A percentile compares a stretch with the other conserved stretches of the same genome.
Conservation (phyloP, 2,329 filamentous ascomycete species). For the Tolypocladium amazonense region DNA sequence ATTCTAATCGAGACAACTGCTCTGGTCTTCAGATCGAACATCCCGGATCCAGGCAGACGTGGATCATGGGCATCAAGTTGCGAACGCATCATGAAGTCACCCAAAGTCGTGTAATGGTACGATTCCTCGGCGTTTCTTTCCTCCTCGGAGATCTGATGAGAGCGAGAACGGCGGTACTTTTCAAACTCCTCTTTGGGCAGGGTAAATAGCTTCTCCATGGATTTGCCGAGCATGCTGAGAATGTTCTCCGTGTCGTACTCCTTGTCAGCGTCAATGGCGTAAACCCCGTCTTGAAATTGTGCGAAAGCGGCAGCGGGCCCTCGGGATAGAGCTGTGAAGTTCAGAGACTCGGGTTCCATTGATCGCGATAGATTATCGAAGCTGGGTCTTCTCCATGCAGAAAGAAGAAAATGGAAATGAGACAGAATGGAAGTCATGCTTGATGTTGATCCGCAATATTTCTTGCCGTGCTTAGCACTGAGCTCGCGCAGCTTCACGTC, state of each 20-base stretch:
- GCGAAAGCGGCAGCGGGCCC: slow-evolving; percentile 74
- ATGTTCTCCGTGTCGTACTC: slow-evolving; percentile 77
- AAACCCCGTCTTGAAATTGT: slow-evolving; percentile 70
- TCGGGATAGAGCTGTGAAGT: slow-evolving; percentile 62
- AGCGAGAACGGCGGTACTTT: slow-evolving; percentile 61
- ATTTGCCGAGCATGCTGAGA: slow-evolving; percentile 85
- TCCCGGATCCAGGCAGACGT: slow-evolving; percentile 77
- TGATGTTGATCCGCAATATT: slow-evolving; percentile 90
- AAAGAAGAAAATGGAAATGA: slow-evolving; percentile 90
- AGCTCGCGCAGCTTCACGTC: slow-evolving; percentile 62
- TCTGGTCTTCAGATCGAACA: slow-evolving; percentile 94
- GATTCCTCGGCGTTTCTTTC: slow-evolving; percentile 63
- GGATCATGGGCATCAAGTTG: slow-evolving; percentile 86
- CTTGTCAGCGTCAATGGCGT: slow-evolving; percentile 95
- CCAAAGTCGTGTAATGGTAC: slow-evolving; percentile 79
- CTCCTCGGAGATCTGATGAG: slow-evolving; percentile 59
- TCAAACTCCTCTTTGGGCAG: slow-evolving; percentile 75
- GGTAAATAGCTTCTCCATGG: slow-evolving; percentile 92
- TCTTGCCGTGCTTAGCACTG: slow-evolving; percentile 56
- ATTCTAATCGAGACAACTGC: slow-evolving; percentile 88
- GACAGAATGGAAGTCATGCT: slow-evolving; percentile 84
- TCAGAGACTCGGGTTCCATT: slow-evolving; percentile 50
- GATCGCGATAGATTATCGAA: slow-evolving; percentile 53
- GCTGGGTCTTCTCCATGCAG: slow-evolving; percentile 67
- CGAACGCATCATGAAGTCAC: slow-evolving; percentile 87